A percentile compares a stretch with the other conserved stretches of the same genome.
Evolutionary conservation across 164 flowering plant genomes (phyloP).

Genomic region (Paratinospora sagittata): DNA sequence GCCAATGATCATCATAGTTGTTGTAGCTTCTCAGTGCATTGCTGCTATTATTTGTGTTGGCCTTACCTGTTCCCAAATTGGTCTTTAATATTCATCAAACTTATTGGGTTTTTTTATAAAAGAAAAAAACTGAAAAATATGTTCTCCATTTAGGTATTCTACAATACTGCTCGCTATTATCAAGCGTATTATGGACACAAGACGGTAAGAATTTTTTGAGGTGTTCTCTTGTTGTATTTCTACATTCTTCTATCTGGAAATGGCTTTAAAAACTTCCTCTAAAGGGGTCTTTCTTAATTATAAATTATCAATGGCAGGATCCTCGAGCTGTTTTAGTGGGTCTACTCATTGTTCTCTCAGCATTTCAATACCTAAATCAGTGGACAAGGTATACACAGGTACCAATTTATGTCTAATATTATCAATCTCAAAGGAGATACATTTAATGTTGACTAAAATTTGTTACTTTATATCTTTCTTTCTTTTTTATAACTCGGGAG

Average conservation of each 20-base stretch:
- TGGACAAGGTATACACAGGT: slow-evolving; percentile 96
- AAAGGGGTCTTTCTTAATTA: neutral
- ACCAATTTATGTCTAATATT: slow-evolving; percentile 16
- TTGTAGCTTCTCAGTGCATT: no score
- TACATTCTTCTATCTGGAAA: neutral
- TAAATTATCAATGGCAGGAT: slow-evolving; percentile 46
- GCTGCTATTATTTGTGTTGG: no score
- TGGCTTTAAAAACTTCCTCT: neutral
- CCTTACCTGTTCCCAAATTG: neutral
- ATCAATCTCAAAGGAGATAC: neutral
- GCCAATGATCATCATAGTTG: no score
- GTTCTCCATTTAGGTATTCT: slow-evolving; percentile 59
- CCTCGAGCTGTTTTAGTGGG: slow-evolving; percentile 84
- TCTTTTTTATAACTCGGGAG: no score
- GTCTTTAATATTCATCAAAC: neutral
- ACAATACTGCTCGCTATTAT: slow-evolving; percentile 88
- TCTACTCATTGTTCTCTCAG: slow-evolving; percentile 73
- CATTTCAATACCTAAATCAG: slow-evolving; percentile 81
- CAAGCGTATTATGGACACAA: slow-evolving; percentile 92
- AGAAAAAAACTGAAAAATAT: neutral
- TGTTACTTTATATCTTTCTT: neutral
- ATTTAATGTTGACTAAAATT: neutral
- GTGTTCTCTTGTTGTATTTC: slow-evolving; percentile 2
- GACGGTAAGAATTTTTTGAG: slow-evolving; percentile 53
- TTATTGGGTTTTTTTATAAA: neutral